Evolutionary conservation across 345 rosid genomes (phyloP), one percentile per base, ranked within the genome.

Genomic region (Linum usitatissimum): DNA sequence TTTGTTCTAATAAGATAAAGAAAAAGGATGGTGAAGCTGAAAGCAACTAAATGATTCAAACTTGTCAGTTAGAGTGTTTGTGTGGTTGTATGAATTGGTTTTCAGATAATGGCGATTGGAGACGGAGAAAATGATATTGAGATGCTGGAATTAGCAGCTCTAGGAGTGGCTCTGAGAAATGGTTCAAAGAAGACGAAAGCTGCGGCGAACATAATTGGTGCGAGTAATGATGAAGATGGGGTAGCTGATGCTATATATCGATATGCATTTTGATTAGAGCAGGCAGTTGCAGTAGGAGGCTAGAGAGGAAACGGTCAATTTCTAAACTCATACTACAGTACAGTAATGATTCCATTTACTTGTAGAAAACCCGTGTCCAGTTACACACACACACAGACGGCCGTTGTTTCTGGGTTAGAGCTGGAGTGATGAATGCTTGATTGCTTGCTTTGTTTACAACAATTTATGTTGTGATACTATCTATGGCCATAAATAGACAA

Each of bases 71-170:
- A 30, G 21, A 21, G 51, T 30, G 18, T 6, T 28, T 30, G 56
- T 17, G 14, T n/a, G n/a, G n/a, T 36, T 17, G 57, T 4, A 56
- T 23, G 62, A 28, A 1, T 69, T 60, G 20, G 31, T 53, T 68
- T 68, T 51, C 80, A 90, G 99, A 75, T 90, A 66, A 84, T 93
- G 96, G 97, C 96, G 8, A 83, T 94, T 45, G 96, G 97, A 12
- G 99, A 86, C 64, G 99, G 97, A 17, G 99, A 94, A 73, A 90
- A 90, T 30, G 97, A 93, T 60, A 63, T 77, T 8, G 92, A 90
- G 81, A 90, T 90, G 97, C 95, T 90, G 36, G 82, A 90, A 76
- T 57, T 93, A 67, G 99, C 96, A 18, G 77, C 97, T 17, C 75
- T 81, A 4, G 99, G 96, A 51, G 61, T 90, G 42, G 97, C 86